Evolutionary conservation across 148 eudicot genomes (phyloP).

Genomic region (Vaccinium macrocarpon): DNA sequence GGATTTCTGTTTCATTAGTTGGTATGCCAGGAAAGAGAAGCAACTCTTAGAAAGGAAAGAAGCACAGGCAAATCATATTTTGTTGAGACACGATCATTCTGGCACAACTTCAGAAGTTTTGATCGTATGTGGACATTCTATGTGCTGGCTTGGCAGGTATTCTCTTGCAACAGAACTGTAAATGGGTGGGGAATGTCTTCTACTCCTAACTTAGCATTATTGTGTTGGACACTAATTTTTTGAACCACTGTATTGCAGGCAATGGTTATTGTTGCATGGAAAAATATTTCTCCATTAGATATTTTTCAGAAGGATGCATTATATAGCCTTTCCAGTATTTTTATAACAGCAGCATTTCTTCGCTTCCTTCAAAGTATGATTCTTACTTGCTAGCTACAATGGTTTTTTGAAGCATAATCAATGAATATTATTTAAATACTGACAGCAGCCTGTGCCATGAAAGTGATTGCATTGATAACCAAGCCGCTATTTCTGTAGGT

Average conservation of each 20-base stretch:
- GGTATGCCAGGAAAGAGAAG: slow-evolving; percentile 35
- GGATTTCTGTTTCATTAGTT: neutral
- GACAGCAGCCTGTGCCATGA: neutral
- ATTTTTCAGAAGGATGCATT: slow-evolving; percentile 47
- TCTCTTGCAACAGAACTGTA: neutral
- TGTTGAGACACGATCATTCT: slow-evolving; percentile 63
- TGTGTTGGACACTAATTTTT: slow-evolving; percentile 2
- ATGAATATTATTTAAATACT: neutral
- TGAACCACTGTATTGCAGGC: slow-evolving; percentile 36
- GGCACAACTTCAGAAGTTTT: slow-evolving; percentile 70
- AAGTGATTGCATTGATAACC: neutral
- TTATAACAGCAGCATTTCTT: slow-evolving; percentile 74
- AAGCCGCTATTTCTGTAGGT: neutral
- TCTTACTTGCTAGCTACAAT: slow-evolving; percentile 13
- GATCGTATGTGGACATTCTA: slow-evolving; percentile 77
- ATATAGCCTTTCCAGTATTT: slow-evolving; percentile 54
- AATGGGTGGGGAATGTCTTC: neutral
- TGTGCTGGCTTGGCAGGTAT: slow-evolving; percentile 58
- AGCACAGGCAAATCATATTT: slow-evolving; percentile 59
- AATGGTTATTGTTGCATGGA: slow-evolving; percentile 68
- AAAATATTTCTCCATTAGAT: slow-evolving; percentile 40
- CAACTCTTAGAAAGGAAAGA: slow-evolving; percentile 27
- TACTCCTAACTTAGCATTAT: slow-evolving; percentile 4
- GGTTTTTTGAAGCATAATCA: slow-evolving; percentile 1
- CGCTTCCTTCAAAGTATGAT: slow-evolving; percentile 87